Conservation (phyloP, 176 grass and related monocot species). For the Rhynchospora tenuis region DNA sequence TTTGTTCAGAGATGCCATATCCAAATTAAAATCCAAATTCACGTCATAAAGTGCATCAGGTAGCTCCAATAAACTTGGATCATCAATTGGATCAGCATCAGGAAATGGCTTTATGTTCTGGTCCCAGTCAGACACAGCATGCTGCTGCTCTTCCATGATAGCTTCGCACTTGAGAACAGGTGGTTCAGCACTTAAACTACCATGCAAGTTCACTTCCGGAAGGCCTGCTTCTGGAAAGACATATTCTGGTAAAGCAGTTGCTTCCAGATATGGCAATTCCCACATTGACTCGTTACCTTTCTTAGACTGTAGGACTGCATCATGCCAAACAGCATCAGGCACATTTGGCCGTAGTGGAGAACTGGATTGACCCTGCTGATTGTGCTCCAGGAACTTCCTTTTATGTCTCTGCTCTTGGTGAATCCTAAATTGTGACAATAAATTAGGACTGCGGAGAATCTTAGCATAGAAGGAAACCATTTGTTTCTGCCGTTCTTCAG, state of each 20-base stretch:
- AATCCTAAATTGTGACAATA: conserved; percentile 49
- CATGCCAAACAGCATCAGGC: not conserved
- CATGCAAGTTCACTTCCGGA: not conserved
- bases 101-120: not conserved
- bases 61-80: conserved; percentile 10
- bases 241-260: not conserved
- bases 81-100: not conserved
- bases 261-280: not conserved
- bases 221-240: not conserved
- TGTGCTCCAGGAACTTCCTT: conserved; percentile 73
- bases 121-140: not conserved
- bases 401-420: conserved; percentile 41
- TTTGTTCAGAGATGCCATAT: not conserved
- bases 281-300: not conserved
- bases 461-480: conserved; percentile 89
- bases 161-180: not conserved
- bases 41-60: conserved; percentile 15
- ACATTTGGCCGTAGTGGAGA: not conserved
- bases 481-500: conserved; percentile 73
- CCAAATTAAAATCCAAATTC: conserved; percentile 12
- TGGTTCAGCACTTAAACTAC: not conserved
- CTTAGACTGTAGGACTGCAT: not conserved
- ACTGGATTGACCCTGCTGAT: conserved; percentile 32
- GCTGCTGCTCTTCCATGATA: not conserved
- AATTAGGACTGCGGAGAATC: conserved; percentile 50